A percentile compares a stretch with the other conserved stretches of the same genome.
These are phyloP conservation scores for Mucor ambiguus DNA, from an alignment of 371 early-diverging fungal species.

Conservation along the genomic window DNA sequence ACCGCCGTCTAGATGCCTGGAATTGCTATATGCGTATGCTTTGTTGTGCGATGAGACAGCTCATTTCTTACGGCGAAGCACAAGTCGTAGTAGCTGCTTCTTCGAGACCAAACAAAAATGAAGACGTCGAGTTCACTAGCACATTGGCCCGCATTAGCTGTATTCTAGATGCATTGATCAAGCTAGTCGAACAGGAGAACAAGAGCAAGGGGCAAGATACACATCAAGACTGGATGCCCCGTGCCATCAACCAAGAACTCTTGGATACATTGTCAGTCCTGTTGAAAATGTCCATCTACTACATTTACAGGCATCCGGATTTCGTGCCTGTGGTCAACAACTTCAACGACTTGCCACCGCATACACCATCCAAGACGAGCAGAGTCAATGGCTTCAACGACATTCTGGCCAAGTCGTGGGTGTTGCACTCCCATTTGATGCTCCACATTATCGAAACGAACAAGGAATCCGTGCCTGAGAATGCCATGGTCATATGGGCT, in stretches of 20 bases:
- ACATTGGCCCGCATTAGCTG: neutral
- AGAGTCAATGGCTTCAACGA: constrained; percentile 37
- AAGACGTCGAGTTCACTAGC: constrained; percentile 34
- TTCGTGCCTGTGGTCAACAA: constrained; percentile 52
- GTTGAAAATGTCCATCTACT: constrained; percentile 33
- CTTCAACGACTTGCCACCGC: constrained; percentile 33
- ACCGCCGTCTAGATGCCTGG: constrained; percentile 36
- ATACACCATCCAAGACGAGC: constrained; percentile 37
- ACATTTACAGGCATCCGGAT: constrained; percentile 50
- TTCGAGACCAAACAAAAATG: constrained; percentile 19
- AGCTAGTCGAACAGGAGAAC: neutral
- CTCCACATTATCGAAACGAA: constrained; percentile 3
- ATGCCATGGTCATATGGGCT: constrained; percentile 20
- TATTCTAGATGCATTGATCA: neutral
- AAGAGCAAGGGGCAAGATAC: too few relatives aligned
- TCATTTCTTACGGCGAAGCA: constrained; percentile 32
- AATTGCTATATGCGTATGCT: constrained; percentile 31
- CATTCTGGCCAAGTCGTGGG: constrained; percentile 37
- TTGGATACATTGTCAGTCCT: neutral
- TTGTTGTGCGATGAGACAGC: constrained; percentile 19
- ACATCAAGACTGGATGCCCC: constrained; percentile 15
- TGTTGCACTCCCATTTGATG: constrained; percentile 29
- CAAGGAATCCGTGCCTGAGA: neutral
- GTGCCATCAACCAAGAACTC: neutral
- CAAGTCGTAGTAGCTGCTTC: constrained; percentile 8